Base-by-base conservation (phyloP, 2,329 filamentous ascomycete genomes). In the Chaetomiaceae sp. region DNA sequence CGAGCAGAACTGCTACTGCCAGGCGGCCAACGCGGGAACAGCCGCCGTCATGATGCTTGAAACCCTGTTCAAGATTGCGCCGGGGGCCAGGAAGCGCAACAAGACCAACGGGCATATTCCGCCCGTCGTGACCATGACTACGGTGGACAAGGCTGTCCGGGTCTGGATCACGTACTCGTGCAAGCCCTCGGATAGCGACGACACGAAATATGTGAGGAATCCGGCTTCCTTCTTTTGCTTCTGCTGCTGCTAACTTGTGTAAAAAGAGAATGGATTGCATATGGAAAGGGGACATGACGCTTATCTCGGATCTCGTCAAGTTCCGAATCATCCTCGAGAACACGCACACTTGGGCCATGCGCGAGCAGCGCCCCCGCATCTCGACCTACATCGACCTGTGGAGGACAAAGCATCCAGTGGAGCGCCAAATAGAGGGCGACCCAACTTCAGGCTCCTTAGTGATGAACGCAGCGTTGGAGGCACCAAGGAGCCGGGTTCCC, bases 1-100 rank as follows among this genome's bases (percentile, higher is more conserved):
- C 5, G 16, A 29, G n/a, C 14, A 30, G 11, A 23, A 40, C 6
- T 40, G 41, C 36, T 11, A 51, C 14, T 44, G 30, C 27, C 41
- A 51, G 43, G 48, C 48, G 9, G 48, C 48, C n/a, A 51, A 51
- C 32, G 48, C 48, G 27, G 48, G 41, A 2, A 32, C 48, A 32
- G 41, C 41, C 18, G 48, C 48, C 41, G 14, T 51, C 33, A 51
- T 45, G 41, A 51, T 51, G 48, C 34, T 51, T 13, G 27, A 45
- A 16, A 23, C 14, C 6, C 25, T 51, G 13, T 29, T 27, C 4
- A 18, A 13, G 4, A 38, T 45, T 38, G 16, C 38, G 3, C 44
- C 48, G 2, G 16, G 11, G 8, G 32, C 21, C 32, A 44, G 18
- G 14, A 21, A 41, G 18, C n/a, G n/a, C n/a, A n/a, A 43, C 16